Evolutionary conservation across 2,329 filamentous ascomycete genomes (phyloP).

Genomic region (Aspergillus alliaceus): DNA sequence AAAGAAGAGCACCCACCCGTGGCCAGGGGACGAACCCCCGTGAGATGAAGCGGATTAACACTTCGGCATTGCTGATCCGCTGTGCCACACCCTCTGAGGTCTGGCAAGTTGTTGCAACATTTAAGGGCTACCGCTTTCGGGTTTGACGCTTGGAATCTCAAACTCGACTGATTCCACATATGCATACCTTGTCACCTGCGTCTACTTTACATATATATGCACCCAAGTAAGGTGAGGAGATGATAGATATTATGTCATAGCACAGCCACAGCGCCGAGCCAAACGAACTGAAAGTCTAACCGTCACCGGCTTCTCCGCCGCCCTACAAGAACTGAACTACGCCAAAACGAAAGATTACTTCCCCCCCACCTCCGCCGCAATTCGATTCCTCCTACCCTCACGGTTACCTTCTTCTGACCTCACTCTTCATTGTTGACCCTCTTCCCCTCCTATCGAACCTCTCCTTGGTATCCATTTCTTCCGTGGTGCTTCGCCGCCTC

Average conservation of each 20-base stretch:
- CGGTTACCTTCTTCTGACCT: neutral
- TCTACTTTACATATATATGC: too few relatives aligned
- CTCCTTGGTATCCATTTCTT: neutral
- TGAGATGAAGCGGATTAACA: neutral
- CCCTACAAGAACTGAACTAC: constrained; percentile 1
- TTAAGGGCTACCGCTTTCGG: too few relatives aligned
- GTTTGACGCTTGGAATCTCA: too few relatives aligned
- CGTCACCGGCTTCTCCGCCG: constrained; percentile 19
- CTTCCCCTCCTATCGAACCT: too few relatives aligned
- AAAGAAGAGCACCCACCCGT: too few relatives aligned
- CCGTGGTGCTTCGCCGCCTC: constrained; percentile 1
- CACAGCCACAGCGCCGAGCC: constrained; percentile 23
- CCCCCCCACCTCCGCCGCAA: constrained; percentile 8
- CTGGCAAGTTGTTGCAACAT: too few relatives aligned
- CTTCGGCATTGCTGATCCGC: neutral
- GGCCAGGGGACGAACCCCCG: constrained; percentile 4
- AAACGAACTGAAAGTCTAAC: constrained; percentile 21
- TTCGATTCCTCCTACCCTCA: constrained; percentile 1
- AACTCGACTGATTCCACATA: too few relatives aligned
- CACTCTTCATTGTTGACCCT: neutral
- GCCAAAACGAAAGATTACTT: constrained; percentile 15
- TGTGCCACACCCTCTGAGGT: neutral
- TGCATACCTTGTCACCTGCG: too few relatives aligned
- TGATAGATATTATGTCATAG: constrained; percentile 30
- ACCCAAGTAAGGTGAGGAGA: too few relatives aligned